Evolutionary conservation across 2,329 filamentous ascomycete species (phyloP).

Genomic region (Thielaviopsis punctulata): DNA sequence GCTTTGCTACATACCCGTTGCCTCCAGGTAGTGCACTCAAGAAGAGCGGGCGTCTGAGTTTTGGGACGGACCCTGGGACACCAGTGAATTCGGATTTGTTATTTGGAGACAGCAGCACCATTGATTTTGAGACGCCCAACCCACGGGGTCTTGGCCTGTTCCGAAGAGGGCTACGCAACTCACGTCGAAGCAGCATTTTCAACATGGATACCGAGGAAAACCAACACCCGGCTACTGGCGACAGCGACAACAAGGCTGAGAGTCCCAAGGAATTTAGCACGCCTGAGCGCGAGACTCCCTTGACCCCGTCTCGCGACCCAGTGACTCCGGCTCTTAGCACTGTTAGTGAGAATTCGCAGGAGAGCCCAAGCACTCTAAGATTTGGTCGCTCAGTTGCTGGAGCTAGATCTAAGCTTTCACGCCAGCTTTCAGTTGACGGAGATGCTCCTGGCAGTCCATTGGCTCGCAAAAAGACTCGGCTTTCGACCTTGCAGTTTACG

Average conservation of each 20-base stretch:
- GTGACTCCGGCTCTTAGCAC: constrained; percentile 26
- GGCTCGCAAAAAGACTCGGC: constrained; percentile 6
- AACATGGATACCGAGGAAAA: constrained; percentile 68
- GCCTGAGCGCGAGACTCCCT: constrained; percentile 51
- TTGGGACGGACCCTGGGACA: constrained; percentile 56
- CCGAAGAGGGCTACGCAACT: constrained; percentile 32
- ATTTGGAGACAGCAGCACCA: constrained; percentile 23
- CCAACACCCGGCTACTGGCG: constrained; percentile 23
- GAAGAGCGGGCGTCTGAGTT: constrained; percentile 50
- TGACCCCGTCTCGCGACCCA: constrained; percentile 71
- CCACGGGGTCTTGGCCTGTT: constrained; percentile 52
- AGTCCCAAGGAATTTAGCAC: not conserved
- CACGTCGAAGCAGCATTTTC: constrained; percentile 51
- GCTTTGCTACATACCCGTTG: constrained; percentile 50
- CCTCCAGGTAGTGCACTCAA: constrained; percentile 43
- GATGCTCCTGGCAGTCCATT: constrained; percentile 3
- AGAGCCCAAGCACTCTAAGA: constrained; percentile 31
- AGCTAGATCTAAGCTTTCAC: constrained; percentile 16
- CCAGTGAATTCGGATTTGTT: constrained; percentile 51
- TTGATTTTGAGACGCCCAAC: constrained; percentile 29
- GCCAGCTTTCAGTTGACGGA: constrained; percentile 17
- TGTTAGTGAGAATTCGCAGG: constrained; percentile 23
- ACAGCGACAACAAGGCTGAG: constrained; percentile 1
- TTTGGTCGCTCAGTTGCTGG: constrained; percentile 26
- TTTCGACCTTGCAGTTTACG: constrained; percentile 8